These are phyloP conservation scores for Talaromyces sp. DNA, from an alignment of 2,329 filamentous ascomycete species.

Conservation along the genomic window DNA sequence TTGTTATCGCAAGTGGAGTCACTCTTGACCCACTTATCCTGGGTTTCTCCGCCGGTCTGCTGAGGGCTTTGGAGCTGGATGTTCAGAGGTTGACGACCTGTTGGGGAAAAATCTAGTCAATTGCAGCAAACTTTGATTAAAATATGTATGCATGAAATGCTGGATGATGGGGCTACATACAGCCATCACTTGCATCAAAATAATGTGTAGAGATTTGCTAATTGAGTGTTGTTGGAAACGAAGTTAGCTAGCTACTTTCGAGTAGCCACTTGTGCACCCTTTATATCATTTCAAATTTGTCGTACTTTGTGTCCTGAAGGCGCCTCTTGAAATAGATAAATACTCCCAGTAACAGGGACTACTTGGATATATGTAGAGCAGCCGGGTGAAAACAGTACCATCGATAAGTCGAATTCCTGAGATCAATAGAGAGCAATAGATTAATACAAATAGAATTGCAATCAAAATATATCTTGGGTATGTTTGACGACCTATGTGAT, in stretches of 20 bases:
- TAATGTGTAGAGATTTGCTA: background rate
- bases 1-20: too few relatives aligned
- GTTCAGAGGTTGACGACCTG: too few relatives aligned
- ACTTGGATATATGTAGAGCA: too few relatives aligned
- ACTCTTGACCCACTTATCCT: too few relatives aligned
- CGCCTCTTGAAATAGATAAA: background rate
- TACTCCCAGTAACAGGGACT: background rate
- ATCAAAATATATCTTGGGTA: slow-evolving; percentile 7
- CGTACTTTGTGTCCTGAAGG: background rate
- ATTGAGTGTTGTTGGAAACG: background rate
- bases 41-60: too few relatives aligned
- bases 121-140: too few relatives aligned
- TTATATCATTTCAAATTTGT: background rate
- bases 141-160: too few relatives aligned
- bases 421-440: background rate
- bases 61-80: too few relatives aligned
- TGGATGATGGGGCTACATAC: too few relatives aligned
- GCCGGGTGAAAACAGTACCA: background rate
- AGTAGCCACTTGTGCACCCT: background rate
- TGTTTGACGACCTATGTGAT: slow-evolving; percentile 2
- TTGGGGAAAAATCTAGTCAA: too few relatives aligned
- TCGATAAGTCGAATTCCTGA: background rate
- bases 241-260: background rate
- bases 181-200: too few relatives aligned
- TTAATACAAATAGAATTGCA: background rate